These are phyloP conservation scores for Podaxis sp. DNA, from an alignment of 768 basidiomycete species.

Conservation along the genomic window DNA sequence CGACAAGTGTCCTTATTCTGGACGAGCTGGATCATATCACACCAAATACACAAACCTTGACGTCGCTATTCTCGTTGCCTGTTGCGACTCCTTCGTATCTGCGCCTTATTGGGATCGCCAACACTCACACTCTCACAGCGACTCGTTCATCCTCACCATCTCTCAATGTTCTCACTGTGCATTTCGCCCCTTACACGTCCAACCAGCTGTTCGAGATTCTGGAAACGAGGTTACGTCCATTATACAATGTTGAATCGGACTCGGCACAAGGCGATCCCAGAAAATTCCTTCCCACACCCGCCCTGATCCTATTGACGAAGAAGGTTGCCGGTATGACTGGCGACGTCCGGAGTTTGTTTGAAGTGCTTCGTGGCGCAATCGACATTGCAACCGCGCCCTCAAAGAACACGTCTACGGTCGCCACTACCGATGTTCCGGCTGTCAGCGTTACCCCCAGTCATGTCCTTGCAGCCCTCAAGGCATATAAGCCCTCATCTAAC, in stretches of 20 bases:
- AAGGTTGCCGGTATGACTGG: conserved; percentile 82
- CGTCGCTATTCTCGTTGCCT: conserved; percentile 69
- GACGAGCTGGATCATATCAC: conserved; percentile 88
- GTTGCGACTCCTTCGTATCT: conserved; percentile 49
- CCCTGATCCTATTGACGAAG: conserved; percentile 72
- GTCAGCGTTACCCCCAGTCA: conserved; percentile 63
- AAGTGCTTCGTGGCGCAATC: conserved; percentile 79
- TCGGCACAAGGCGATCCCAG: conserved; percentile 33
- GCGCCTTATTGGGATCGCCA: conserved; percentile 83
- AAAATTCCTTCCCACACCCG: conserved; percentile 61
- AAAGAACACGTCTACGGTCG: conserved; percentile 22
- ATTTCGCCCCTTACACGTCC: conserved; percentile 80
- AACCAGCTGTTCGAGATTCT: conserved; percentile 70
- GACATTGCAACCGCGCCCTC: conserved; percentile 53
- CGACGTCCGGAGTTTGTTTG: conserved; percentile 79
- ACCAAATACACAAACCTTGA: conserved; percentile 55
- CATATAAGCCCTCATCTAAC: conserved; percentile 52
- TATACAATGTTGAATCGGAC: conserved; percentile 38
- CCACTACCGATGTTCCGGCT: conserved; percentile 35
- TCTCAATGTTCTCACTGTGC: conserved; percentile 58
- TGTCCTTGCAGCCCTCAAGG: conserved; percentile 73
- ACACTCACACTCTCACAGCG: conserved; percentile 81
- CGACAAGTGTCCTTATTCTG: conserved; percentile 66
- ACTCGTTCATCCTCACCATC: conserved; percentile 39
- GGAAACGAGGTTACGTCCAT: conserved; percentile 55